Evolutionary conservation across 192 early-diverging fungal genomes (phyloP).

Genomic region (Powellomyces hirtus): DNA sequence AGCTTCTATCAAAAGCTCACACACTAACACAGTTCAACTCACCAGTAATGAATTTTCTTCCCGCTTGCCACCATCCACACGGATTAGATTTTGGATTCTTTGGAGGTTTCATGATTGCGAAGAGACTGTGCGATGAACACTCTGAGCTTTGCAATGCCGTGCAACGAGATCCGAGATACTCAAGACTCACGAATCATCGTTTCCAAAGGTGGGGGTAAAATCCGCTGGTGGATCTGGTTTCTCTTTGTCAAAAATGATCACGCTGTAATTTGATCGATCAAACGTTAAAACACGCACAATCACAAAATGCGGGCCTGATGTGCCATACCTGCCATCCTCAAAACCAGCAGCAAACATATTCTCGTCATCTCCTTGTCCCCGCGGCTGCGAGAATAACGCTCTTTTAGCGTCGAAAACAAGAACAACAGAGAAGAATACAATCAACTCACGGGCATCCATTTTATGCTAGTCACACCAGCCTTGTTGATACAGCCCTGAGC

Average conservation of each 20-base stretch:
- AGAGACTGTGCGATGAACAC: conserved; percentile 33
- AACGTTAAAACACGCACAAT: background rate
- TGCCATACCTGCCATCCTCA: conserved; percentile 82
- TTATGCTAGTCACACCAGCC: conserved; percentile 71
- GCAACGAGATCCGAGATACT: too few species aligned
- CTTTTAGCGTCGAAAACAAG: background rate
- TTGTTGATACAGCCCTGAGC: conserved; percentile 61
- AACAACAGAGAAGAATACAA: background rate
- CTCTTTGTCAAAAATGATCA: conserved; percentile 83
- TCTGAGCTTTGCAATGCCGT: too few species aligned
- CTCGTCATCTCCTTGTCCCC: conserved; percentile 42
- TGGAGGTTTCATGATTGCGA: conserved; percentile 53
- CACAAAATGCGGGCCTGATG: background rate
- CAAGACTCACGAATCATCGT: conserved; percentile 12
- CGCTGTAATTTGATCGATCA: conserved; percentile 31
- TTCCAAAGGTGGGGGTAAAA: conserved; percentile 26
- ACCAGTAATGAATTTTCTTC: conserved; percentile 71
- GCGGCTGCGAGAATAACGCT: background rate
- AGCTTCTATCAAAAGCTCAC: too few species aligned
- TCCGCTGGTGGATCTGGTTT: conserved; percentile 67
- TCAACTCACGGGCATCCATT: conserved; percentile 76
- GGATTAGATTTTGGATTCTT: conserved; percentile 79
- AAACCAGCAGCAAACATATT: conserved; percentile 81
- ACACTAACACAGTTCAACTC: too few species aligned
- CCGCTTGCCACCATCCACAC: conserved; percentile 73